Percentiles rank a stretch among this genome's conserved stretches.
Conservation (phyloP, 1,139 yeast species). For the Geotrichum klebahnii region DNA sequence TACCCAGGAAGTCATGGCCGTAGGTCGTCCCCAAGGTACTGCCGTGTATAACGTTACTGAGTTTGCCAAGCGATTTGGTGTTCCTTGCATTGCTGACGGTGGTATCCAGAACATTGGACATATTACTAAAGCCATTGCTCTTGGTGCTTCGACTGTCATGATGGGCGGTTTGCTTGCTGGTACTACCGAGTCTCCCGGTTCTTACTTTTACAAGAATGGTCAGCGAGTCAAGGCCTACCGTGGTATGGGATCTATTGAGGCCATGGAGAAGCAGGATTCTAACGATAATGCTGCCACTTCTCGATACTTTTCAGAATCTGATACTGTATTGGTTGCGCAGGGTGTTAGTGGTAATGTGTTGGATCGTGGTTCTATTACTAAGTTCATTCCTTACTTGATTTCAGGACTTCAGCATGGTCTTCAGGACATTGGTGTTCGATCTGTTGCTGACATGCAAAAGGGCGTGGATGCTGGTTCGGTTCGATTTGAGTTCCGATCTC, state of each 20-base stretch:
- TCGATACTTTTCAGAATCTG: conserved; percentile 94
- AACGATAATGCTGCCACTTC: conserved; percentile 96
- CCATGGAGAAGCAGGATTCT: conserved; percentile 87
- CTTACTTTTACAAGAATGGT: conserved; percentile 95
- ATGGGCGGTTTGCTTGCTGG: conserved; percentile 99
- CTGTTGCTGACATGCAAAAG: conserved; percentile 60
- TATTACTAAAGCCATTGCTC: conserved; percentile 90
- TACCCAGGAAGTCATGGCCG: conserved; percentile 99
- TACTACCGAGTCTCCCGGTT: conserved; percentile 97
- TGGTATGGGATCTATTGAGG: conserved; percentile 99
- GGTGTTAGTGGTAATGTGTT: conserved; percentile 97
- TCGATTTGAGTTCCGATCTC: conserved; percentile 96
- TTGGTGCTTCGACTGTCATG: conserved; percentile 97
- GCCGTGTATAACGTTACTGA: conserved; percentile 86
- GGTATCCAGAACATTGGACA: conserved; percentile 99
- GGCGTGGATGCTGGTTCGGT: conserved; percentile 64
- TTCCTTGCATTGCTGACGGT: conserved; percentile 98
- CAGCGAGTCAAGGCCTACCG: conserved; percentile 95
- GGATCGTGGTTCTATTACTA: conserved; percentile 92
- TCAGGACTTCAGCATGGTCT: conserved; percentile 97
- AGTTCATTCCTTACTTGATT: conserved; percentile 89
- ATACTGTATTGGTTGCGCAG: conserved; percentile 94
- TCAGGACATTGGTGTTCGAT: conserved; percentile 90
- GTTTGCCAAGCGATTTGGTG: conserved; percentile 84
- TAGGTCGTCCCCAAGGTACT: conserved; percentile 99